These are phyloP conservation scores for Saccharomyces hybrid DNA, from an alignment of 1,139 yeast species.

Conservation along the genomic window DNA sequence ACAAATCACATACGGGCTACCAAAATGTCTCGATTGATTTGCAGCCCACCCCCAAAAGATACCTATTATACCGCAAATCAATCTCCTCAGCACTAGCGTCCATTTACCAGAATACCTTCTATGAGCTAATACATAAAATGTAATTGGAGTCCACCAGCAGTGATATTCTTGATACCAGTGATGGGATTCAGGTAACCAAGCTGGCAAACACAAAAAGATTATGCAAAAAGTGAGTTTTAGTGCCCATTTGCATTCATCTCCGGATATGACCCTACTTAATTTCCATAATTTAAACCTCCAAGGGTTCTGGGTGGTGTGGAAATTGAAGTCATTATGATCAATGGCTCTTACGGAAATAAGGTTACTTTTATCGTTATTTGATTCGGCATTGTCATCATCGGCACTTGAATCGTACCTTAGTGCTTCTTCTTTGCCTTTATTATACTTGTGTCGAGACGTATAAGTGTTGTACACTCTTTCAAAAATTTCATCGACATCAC, in stretches of 20 bases:
- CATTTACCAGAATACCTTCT: constrained; percentile 41
- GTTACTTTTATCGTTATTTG: constrained; percentile 6
- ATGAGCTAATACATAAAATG: constrained; percentile 35
- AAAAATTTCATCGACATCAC: constrained; percentile 44
- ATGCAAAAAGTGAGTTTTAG: constrained; percentile 35
- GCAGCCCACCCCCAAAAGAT: constrained; percentile 43
- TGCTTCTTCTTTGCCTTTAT: constrained; percentile 1
- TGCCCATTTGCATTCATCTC: constrained; percentile 39
- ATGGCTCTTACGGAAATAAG: constrained; percentile 30
- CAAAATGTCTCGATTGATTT: constrained; percentile 34
- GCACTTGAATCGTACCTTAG: background rate
- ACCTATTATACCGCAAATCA: constrained; percentile 35
- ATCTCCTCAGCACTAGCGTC: constrained; percentile 31
- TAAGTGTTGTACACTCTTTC: constrained; percentile 38
- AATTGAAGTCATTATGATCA: constrained; percentile 36
- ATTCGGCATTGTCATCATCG: constrained; percentile 1
- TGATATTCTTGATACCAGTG: constrained; percentile 38
- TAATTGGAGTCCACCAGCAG: constrained; percentile 39
- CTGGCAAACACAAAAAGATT: constrained; percentile 37
- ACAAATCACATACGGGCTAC: constrained; percentile 36
- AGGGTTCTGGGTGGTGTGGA: constrained; percentile 32
- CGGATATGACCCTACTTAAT: constrained; percentile 31
- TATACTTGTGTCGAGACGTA: constrained; percentile 33
- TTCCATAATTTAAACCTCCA: constrained; percentile 36
- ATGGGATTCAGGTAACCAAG: constrained; percentile 36